Percentiles rank a stretch among this genome's conserved stretches.
These are phyloP conservation scores for Dinochytrium kinnereticum DNA, from an alignment of 371 early-diverging fungal genomes.

Conservation along the genomic window DNA sequence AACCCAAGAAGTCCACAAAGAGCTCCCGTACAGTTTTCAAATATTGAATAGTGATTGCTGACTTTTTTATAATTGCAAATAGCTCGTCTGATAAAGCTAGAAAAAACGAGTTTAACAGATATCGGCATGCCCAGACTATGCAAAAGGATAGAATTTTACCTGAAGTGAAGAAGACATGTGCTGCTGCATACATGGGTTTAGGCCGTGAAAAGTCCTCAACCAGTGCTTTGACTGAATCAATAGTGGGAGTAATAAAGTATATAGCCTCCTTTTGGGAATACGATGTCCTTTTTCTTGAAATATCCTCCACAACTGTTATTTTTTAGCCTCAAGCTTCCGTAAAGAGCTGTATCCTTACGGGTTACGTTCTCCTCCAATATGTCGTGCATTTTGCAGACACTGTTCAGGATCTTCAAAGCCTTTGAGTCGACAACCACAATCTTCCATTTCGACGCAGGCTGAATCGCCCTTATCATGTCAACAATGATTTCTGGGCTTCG, in stretches of 20 bases:
- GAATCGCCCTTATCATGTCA: conserved; percentile 61
- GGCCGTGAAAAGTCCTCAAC: conserved; percentile 77
- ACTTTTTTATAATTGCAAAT: conserved; percentile 48
- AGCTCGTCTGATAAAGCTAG: conserved; percentile 49
- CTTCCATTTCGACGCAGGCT: conserved; percentile 71
- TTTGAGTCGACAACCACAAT: conserved; percentile 88
- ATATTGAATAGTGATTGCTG: conserved; percentile 29
- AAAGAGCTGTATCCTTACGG: no score
- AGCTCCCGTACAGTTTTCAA: conserved; percentile 49
- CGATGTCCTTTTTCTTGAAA: conserved; percentile 82
- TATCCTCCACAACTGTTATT: conserved; percentile 79
- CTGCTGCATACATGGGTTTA: conserved; percentile 52
- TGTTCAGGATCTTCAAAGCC: conserved; percentile 82
- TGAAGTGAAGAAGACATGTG: conserved; percentile 54
- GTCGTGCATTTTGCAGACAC: conserved; percentile 89
- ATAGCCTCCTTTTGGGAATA: conserved; percentile 90
- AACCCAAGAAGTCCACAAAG: conserved; percentile 57
- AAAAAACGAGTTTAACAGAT: not conserved
- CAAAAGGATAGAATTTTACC: no score
- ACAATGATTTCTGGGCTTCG: conserved; percentile 48
- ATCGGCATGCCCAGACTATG: not conserved
- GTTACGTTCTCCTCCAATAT: conserved; percentile 94
- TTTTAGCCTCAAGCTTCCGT: no score
- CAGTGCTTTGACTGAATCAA: conserved; percentile 74
- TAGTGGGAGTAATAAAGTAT: conserved; percentile 88